These are phyloP conservation scores for Saxophila tyrrhenica DNA, from an alignment of 495 filamentous ascomycete genomes.

Conservation along the genomic window DNA sequence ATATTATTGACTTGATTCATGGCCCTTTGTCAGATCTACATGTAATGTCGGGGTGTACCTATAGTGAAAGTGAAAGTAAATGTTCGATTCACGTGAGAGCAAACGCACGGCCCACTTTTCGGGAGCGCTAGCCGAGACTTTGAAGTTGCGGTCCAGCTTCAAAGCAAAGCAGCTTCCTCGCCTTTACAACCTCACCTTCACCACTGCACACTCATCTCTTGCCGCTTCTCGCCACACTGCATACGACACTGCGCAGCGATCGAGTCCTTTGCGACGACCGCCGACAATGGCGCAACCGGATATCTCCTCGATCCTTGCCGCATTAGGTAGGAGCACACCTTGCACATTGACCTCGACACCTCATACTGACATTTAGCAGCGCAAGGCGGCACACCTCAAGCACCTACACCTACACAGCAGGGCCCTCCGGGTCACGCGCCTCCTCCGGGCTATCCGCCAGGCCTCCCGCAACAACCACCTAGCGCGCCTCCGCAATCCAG, in stretches of 20 bases:
- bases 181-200: neutral
- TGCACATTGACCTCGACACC: neutral
- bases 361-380: neutral
- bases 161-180: neutral
- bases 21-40: too few species aligned
- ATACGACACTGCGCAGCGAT: neutral
- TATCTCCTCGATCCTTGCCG: constrained; percentile 43
- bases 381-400: constrained; percentile 25
- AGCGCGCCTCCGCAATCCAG: constrained; percentile 24
- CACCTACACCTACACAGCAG: constrained; percentile 16
- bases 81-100: neutral
- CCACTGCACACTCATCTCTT: neutral
- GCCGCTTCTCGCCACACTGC: too few species aligned
- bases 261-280: neutral
- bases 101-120: neutral
- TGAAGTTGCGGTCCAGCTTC: too few species aligned
- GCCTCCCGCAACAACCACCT: constrained; percentile 4
- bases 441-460: constrained; percentile 6
- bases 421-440: constrained; percentile 31
- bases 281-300: constrained; percentile 34
- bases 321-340: constrained; percentile 34
- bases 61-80: too few species aligned
- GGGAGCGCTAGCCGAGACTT: too few species aligned
- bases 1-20: too few species aligned
- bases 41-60: too few species aligned